Conservation (phyloP, 371 early-diverging fungal species). For the Circinella minor region DNA sequence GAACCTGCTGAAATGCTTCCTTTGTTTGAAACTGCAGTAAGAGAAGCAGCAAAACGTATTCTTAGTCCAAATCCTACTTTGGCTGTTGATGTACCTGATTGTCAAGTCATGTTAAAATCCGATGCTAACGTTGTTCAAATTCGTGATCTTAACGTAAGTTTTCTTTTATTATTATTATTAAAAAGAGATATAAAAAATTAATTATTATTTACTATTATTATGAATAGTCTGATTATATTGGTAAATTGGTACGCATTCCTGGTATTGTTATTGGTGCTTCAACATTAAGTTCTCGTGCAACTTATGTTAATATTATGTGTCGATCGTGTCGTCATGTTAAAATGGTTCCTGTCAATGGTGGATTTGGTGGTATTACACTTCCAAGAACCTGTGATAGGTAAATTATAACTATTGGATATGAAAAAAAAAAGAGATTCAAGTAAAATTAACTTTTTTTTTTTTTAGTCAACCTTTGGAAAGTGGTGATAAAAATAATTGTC, state of each 20-base stretch:
- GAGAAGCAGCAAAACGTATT: conserved; percentile 70
- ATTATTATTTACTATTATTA: too few relatives aligned
- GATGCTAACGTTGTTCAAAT: conserved; percentile 84
- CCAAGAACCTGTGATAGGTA: conserved; percentile 90
- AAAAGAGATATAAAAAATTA: too few relatives aligned
- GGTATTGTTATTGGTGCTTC: conserved; percentile 98
- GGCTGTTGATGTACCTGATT: conserved; percentile 69
- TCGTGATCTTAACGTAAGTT: conserved; percentile 78
- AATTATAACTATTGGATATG: neutral
- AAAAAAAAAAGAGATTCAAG: too few relatives aligned
- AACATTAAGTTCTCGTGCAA: conserved; percentile 89
- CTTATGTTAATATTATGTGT: conserved; percentile 87
- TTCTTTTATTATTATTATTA: too few relatives aligned
- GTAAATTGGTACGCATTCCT: conserved; percentile 93
- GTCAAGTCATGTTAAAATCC: conserved; percentile 89
- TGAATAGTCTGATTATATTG: conserved; percentile 83
- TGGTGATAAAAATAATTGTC: conserved; percentile 60
- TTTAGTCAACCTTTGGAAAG: conserved; percentile 21
- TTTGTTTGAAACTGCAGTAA: conserved; percentile 89
- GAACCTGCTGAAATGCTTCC: conserved; percentile 85
- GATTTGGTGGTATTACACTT: conserved; percentile 82
- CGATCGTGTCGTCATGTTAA: conserved; percentile 83
- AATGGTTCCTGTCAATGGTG: conserved; percentile 80
- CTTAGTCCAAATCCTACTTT: conserved; percentile 52
- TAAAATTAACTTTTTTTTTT: neutral